Evolutionary conservation across 2,329 filamentous ascomycete species (phyloP).

Genomic region (Cytospora mali): DNA sequence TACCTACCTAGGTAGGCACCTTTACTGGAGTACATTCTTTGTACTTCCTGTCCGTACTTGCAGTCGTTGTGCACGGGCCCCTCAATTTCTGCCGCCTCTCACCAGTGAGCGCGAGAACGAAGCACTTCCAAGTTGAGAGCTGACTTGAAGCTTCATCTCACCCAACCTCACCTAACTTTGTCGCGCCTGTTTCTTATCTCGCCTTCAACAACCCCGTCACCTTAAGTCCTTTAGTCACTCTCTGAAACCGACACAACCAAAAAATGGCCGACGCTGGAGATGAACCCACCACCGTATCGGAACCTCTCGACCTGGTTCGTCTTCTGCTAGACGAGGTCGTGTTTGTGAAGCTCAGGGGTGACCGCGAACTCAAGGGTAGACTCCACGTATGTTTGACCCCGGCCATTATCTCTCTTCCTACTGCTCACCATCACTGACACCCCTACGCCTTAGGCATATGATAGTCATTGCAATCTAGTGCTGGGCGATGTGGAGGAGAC

Average conservation of each 20-base stretch:
- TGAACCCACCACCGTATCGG: conserved; percentile 72
- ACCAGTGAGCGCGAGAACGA: not conserved
- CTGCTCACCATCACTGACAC: conserved; percentile 7
- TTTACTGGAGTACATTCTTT: too few species aligned
- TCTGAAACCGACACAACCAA: not conserved
- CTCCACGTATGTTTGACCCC: conserved; percentile 71
- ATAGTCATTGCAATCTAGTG: conserved; percentile 97
- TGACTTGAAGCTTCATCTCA: not conserved
- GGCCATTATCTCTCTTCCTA: not conserved
- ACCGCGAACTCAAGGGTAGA: conserved; percentile 91
- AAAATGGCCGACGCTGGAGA: conserved; percentile 84
- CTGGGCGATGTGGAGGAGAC: conserved; percentile 97
- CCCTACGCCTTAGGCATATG: conserved; percentile 72
- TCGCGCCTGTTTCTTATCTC: not conserved
- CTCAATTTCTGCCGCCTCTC: conserved; percentile 13
- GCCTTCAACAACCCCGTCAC: conserved; percentile 1
- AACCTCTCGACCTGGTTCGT: conserved; percentile 94
- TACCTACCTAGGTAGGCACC: too few species aligned
- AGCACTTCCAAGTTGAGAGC: not conserved
- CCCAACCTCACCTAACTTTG: not conserved
- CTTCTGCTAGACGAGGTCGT: conserved; percentile 94
- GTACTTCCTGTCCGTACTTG: too few species aligned
- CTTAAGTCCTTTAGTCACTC: conserved; percentile 5
- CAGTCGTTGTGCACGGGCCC: conserved; percentile 18
- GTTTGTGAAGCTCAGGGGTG: conserved; percentile 94